A percentile compares a stretch with the other conserved stretches of the same genome.
phyloP scores from a whole-genome alignment of 306 rosid species.

The Castanea mollissima region DNA sequence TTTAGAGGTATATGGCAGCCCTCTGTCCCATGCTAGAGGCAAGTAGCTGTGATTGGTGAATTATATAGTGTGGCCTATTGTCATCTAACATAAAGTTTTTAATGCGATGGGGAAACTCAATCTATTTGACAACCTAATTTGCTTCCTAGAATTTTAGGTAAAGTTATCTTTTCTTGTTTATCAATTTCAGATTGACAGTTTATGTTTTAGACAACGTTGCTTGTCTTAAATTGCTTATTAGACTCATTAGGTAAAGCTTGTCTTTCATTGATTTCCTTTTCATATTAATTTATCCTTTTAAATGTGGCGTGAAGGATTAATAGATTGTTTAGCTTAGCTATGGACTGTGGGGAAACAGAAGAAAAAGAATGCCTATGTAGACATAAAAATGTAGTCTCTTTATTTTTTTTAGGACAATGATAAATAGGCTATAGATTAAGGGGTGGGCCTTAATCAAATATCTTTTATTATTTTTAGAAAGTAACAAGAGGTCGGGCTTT shows the following conservation, averaged over 20 bases:
- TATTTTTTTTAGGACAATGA: neutral
- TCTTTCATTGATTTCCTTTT: neutral
- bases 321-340: neutral
- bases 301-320: neutral
- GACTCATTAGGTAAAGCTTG: conserved; percentile 1
- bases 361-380: conserved; percentile 4
- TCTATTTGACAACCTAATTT: neutral
- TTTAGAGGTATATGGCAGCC: neutral
- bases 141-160: neutral
- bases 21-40: neutral
- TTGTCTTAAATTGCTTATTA: neutral
- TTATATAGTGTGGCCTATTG: neutral
- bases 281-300: neutral
- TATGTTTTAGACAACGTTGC: neutral
- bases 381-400: neutral
- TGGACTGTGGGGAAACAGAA: conserved; percentile 1
- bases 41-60: neutral
- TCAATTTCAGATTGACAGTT: neutral
- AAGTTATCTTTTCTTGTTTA: neutral
- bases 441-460: neutral
- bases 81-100: neutral
- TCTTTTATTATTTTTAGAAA: neutral
- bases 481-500: too few relatives aligned
- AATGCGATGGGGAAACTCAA: neutral
- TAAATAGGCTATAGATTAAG: neutral